phyloP scores from a whole-genome alignment of 1,139 yeast genomes.

The Yamadazyma spencermartinsiae region DNA sequence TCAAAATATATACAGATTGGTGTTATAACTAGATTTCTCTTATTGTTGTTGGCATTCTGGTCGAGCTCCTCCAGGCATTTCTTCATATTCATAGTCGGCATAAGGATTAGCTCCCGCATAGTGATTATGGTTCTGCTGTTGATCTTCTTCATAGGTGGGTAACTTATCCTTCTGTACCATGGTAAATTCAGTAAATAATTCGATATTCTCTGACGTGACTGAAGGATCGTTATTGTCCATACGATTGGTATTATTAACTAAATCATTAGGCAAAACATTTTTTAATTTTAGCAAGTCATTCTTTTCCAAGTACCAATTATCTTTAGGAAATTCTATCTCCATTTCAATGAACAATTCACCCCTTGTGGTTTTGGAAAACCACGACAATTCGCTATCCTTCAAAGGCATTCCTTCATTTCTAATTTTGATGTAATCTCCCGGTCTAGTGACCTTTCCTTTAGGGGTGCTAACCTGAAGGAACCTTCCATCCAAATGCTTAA shows the following conservation, averaged over 20 bases:
- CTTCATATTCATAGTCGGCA: conserved; percentile 6
- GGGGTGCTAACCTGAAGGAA: conserved; percentile 64
- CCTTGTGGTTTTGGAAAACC: conserved; percentile 34
- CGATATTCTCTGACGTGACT: conserved; percentile 35
- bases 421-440: conserved; percentile 69
- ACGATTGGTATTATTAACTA: conserved; percentile 23
- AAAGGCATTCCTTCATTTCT: conserved; percentile 87
- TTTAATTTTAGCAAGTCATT: conserved; percentile 55
- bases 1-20: conserved; percentile 1
- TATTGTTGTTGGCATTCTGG: conserved; percentile 48
- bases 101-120: conserved; percentile 15
- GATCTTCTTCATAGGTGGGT: conserved; percentile 34
- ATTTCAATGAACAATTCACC: conserved; percentile 79
- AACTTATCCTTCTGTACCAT: conserved; percentile 29
- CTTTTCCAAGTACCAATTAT: conserved; percentile 74
- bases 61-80: conserved; percentile 18
- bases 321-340: conserved; percentile 79
- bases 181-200: conserved; percentile 42
- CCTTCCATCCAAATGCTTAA: conserved; percentile 83
- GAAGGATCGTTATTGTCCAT: conserved; percentile 28
- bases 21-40: conserved; percentile 8
- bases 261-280: conserved; percentile 53
- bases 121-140: conserved; percentile 7
- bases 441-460: conserved; percentile 75
- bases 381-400: conserved; percentile 29